Evolutionary conservation across 108 stramenopile species (phyloP).

Genomic region (Skeletonema marinoi): DNA sequence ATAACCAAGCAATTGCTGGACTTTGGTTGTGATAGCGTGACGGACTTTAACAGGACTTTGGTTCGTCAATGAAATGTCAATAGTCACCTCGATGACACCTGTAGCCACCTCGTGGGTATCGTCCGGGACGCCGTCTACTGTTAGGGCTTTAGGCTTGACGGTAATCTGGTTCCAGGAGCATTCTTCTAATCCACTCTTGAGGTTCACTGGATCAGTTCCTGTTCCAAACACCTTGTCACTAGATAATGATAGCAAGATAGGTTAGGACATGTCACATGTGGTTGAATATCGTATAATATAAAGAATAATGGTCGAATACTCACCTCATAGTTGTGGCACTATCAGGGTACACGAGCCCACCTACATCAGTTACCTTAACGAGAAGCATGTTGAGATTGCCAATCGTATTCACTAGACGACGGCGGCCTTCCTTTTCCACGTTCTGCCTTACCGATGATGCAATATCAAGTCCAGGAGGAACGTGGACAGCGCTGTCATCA

Average conservation of each 20-base stretch:
- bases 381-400: neutral
- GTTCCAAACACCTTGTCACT: constrained; percentile 41
- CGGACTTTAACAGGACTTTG: constrained; percentile 11
- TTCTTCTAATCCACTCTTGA: constrained; percentile 35
- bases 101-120: neutral
- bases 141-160: neutral
- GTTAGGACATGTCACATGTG: neutral
- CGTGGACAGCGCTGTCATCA: neutral
- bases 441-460: neutral
- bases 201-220: constrained; percentile 30
- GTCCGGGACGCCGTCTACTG: too few relatives aligned
- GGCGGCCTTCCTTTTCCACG: neutral
- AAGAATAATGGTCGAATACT: neutral
- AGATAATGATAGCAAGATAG: neutral
- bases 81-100: constrained; percentile 44
- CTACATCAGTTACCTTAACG: neutral
- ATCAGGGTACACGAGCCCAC: neutral
- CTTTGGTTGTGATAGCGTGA: constrained; percentile 7
- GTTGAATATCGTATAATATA: neutral
- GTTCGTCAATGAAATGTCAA: constrained; percentile 6
- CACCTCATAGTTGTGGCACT: neutral
- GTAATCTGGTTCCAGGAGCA: too few relatives aligned
- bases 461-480: constrained; percentile 1
- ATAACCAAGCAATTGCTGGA: constrained; percentile 6
- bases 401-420: neutral